Evolutionary conservation across 495 filamentous ascomycete species (phyloP).

Genomic region (Massariosphaeria phaeospora): DNA sequence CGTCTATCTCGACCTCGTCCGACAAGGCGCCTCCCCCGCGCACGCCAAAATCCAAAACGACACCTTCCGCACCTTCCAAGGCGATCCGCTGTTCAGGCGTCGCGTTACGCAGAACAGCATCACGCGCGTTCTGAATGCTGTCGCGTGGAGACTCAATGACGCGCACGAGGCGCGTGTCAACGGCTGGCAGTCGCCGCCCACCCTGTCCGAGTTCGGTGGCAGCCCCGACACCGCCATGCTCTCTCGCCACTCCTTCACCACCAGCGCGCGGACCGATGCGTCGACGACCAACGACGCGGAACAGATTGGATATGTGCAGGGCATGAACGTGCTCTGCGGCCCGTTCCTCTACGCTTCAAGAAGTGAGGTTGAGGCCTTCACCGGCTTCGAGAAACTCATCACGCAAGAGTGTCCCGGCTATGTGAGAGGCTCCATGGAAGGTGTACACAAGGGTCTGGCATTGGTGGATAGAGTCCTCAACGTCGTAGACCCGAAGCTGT

Average conservation of each 20-base stretch:
- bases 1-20: slow-evolving; percentile 81
- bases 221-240: slow-evolving; percentile 35
- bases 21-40: slow-evolving; percentile 86
- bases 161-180: slow-evolving; percentile 50
- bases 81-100: slow-evolving; percentile 90
- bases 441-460: slow-evolving; percentile 84
- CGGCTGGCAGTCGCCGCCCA: slow-evolving; percentile 42
- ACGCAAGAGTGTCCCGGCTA: slow-evolving; percentile 89
- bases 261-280: slow-evolving; percentile 21
- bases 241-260: slow-evolving; percentile 33
- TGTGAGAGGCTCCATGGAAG: slow-evolving; percentile 93
- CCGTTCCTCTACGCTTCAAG: slow-evolving; percentile 94
- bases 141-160: slow-evolving; percentile 91
- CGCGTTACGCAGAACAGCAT: slow-evolving; percentile 92
- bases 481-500: slow-evolving; percentile 86
- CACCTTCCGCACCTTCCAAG: slow-evolving; percentile 91
- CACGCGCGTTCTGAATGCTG: slow-evolving; percentile 91
- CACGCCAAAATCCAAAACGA: slow-evolving; percentile 98
- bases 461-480: slow-evolving; percentile 86
- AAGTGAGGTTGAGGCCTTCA: slow-evolving; percentile 91
- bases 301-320: slow-evolving; percentile 87
- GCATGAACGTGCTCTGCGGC: slow-evolving; percentile 99
- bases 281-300: slow-evolving; percentile 32
- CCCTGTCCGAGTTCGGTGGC: slow-evolving; percentile 37
- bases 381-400: slow-evolving; percentile 82